Conservation (phyloP, 345 rosid species). For the Eucalyptus sp. region DNA sequence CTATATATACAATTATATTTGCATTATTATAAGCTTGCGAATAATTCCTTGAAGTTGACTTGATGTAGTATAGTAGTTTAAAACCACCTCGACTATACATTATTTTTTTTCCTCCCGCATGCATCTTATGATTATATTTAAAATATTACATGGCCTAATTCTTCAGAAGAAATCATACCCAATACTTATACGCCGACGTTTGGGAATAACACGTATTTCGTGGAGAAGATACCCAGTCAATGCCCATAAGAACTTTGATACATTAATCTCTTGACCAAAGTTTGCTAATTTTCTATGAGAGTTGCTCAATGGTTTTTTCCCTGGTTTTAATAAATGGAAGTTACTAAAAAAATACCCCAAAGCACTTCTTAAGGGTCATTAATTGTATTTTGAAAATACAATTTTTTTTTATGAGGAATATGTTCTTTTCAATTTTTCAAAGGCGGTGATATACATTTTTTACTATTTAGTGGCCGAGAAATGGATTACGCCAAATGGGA, state of each 20-base stretch:
- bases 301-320: background rate
- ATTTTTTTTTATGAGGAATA: background rate
- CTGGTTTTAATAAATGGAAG: background rate
- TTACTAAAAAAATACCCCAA: background rate
- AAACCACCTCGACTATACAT: background rate
- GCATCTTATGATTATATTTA: background rate
- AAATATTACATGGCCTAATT: background rate
- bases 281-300: background rate
- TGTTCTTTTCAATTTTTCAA: background rate
- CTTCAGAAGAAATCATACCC: background rate
- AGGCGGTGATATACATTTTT: background rate
- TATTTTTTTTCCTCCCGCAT: background rate
- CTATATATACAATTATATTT: background rate
- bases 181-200: background rate
- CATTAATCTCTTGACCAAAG: background rate
- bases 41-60: background rate
- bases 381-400: background rate
- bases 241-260: background rate
- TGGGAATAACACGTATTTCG: background rate
- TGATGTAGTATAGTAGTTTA: background rate
- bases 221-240: background rate
- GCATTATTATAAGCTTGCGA: background rate
- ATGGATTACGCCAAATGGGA: background rate
- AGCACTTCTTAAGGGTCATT: background rate
- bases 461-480: background rate